Evolutionary conservation across 495 filamentous ascomycete genomes (phyloP).

Genomic region (Aspergillus avenaceus): DNA sequence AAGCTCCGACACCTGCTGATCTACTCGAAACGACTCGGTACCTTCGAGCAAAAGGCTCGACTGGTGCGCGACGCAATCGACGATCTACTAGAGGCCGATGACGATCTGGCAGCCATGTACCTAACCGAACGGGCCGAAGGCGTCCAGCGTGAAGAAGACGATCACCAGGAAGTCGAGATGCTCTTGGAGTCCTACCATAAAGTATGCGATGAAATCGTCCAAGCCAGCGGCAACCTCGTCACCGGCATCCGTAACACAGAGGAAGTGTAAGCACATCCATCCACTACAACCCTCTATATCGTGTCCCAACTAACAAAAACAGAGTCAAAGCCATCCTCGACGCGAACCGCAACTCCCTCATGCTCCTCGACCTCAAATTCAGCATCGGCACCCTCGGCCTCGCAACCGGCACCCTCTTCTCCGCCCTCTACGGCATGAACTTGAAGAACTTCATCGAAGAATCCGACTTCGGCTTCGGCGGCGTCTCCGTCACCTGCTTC

Average conservation of each 20-base stretch:
- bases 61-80: slow-evolving; percentile 93
- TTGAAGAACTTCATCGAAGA: slow-evolving; percentile 98
- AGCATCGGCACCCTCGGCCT: slow-evolving; percentile 90
- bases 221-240: slow-evolving; percentile 86
- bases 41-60: slow-evolving; percentile 95
- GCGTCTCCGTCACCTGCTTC: slow-evolving; percentile 65
- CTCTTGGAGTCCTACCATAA: slow-evolving; percentile 96
- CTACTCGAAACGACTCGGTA: slow-evolving; percentile 90
- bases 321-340: slow-evolving; percentile 96
- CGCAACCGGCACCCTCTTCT: slow-evolving; percentile 87
- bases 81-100: slow-evolving; percentile 94
- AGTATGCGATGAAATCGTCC: slow-evolving; percentile 95
- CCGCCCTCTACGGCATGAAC: slow-evolving; percentile 98
- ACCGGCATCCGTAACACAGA: slow-evolving; percentile 97
- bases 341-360: slow-evolving; percentile 94
- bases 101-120: slow-evolving; percentile 94
- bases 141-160: slow-evolving; percentile 69
- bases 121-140: slow-evolving; percentile 79
- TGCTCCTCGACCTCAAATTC: slow-evolving; percentile 96
- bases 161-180: slow-evolving; percentile 97
- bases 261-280: slow-evolving; percentile 69
- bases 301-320: neutral
- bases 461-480: slow-evolving; percentile 80
- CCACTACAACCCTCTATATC: neutral
- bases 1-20: slow-evolving; percentile 86